Base-by-base conservation (phyloP, 2,329 filamentous ascomycete species). In the Paradendryphiella salina region DNA sequence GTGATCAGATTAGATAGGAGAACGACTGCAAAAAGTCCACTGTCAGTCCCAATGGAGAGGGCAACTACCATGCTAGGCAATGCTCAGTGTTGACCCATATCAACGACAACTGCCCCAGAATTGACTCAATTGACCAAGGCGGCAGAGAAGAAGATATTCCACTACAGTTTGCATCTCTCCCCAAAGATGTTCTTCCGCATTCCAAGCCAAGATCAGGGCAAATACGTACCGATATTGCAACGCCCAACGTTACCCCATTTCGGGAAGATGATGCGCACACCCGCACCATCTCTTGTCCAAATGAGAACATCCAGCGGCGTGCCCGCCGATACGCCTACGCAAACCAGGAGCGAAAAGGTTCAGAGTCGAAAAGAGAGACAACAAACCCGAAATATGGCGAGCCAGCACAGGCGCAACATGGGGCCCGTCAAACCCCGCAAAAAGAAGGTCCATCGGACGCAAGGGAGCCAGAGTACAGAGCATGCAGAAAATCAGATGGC, bases 81-180 rank as follows among this genome's bases (percentile, higher is more conserved):
- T 3, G 13, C 20, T 23, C 37, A 20, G 15, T 41, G 9, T 35
- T 29, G 15, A 31, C 45, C 20, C 15, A 35, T 14, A 40, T 41
- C 21, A n/a, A 60, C 18, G 51, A 61, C 45, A 56, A 65, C 51
- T 59, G 57, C 46, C 56, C 56, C 23, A 45, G 54, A 49, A 50
- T 61, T 46, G 41, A 42, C 13, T 48, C 56, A 15, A 44, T 53
- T 28, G 33, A 50, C 26, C 43, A 20, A 38, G 37, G 52, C 28
- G 39, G 50, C 51, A 37, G 28, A 45, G 38, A 55, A 23, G 7
- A 57, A 34, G 44, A 45, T 51, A 13, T 53, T 15, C 50, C 23
- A 37, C 41, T 46, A 20, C 37, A 48, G 23, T 33, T 28, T 37
- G 29, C 38, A 7, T 42, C 56, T 23, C 28, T 45, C 21, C 37